Percentiles rank a stretch among this genome's conserved stretches.
These are phyloP conservation scores for Russula sp. DNA, from an alignment of 768 basidiomycete species.

Conservation along the genomic window DNA sequence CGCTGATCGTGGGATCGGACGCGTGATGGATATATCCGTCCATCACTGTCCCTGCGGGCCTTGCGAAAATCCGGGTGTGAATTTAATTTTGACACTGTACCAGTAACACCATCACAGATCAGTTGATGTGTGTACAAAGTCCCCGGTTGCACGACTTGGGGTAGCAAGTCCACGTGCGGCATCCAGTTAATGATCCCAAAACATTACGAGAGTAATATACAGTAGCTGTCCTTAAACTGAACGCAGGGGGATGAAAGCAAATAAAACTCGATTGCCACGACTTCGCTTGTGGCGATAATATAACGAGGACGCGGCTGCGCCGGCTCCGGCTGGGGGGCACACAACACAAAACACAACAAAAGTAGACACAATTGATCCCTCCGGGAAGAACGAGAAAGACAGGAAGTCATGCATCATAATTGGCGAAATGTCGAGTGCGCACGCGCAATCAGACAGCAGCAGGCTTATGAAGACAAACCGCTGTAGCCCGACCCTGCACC, in stretches of 20 bases:
- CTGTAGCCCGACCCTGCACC: conserved; percentile 55
- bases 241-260: background rate
- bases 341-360: background rate
- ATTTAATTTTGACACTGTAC: background rate
- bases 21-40: background rate
- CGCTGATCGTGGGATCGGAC: background rate
- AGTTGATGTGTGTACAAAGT: background rate
- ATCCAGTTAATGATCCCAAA: background rate
- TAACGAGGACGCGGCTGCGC: conserved; percentile 6
- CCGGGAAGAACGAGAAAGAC: background rate
- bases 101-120: conserved; percentile 7
- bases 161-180: background rate
- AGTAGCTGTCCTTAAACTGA: background rate
- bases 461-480: conserved; percentile 34
- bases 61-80: background rate
- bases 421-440: background rate
- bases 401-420: background rate
- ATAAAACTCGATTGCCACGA: background rate
- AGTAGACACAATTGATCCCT: background rate
- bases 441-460: background rate
- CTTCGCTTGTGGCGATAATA: background rate
- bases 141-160: background rate
- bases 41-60: background rate
- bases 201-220: conserved; percentile 8
- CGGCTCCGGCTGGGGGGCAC: background rate